phyloP scores from a whole-genome alignment of 148 eudicot genomes.

The Dysphania ambrosioides region DNA sequence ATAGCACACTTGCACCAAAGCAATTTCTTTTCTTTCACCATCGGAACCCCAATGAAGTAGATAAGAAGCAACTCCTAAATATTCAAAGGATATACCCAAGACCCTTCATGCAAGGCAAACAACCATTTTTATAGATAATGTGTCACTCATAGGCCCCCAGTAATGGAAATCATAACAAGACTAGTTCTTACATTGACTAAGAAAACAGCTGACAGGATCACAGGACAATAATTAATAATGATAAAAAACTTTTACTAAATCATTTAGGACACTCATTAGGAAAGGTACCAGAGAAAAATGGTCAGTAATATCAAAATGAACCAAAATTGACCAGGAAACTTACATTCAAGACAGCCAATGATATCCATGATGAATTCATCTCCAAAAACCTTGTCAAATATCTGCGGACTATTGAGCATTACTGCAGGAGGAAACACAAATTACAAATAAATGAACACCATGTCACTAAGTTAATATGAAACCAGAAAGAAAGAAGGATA shows the following conservation, averaged over 20 bases:
- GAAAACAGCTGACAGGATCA: background rate
- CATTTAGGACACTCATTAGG: background rate
- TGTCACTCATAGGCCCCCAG: background rate
- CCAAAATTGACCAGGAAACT: slow-evolving; percentile 28
- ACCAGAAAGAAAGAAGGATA: background rate
- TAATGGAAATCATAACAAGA: background rate
- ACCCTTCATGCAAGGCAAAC: background rate
- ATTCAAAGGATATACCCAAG: background rate
- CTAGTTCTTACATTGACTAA: background rate
- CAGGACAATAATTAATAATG: background rate
- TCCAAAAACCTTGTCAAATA: slow-evolving; percentile 79
- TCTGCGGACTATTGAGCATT: slow-evolving; percentile 70
- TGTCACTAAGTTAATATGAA: background rate
- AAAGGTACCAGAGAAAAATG: background rate
- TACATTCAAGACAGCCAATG: slow-evolving; percentile 90
- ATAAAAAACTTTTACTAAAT: background rate
- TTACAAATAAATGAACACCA: slow-evolving; percentile 6
- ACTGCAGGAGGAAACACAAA: slow-evolving; percentile 53
- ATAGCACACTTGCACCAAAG: background rate
- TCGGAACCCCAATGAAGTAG: background rate
- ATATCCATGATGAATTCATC: slow-evolving; percentile 87
- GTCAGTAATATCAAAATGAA: background rate
- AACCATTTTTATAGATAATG: background rate
- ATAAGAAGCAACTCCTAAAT: background rate
- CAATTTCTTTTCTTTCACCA: background rate